A percentile compares a stretch with the other conserved stretches of the same genome.
Evolutionary conservation across 805 yeast genomes (phyloP).

Genomic region (Brettanomyces naardenensis): DNA sequence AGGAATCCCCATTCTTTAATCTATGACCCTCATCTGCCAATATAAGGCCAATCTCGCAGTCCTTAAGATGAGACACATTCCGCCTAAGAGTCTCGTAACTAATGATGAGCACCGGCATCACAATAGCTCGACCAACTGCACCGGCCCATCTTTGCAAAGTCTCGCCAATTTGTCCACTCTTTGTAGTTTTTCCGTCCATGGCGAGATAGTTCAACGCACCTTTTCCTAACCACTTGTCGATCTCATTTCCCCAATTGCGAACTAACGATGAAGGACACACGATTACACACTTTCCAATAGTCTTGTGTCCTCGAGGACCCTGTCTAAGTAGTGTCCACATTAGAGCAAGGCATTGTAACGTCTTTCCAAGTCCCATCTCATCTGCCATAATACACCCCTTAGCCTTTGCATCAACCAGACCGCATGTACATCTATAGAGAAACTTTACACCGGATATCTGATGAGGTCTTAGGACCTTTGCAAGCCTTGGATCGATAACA

Average conservation of each 20-base stretch:
- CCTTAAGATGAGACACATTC: conserved; percentile 66
- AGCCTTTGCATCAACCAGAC: conserved; percentile 73
- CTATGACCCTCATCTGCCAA: conserved; percentile 85
- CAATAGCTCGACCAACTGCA: conserved; percentile 81
- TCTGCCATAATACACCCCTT: conserved; percentile 98
- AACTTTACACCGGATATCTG: conserved; percentile 94
- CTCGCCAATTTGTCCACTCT: conserved; percentile 56
- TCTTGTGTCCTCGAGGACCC: conserved; percentile 75
- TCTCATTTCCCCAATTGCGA: conserved; percentile 95
- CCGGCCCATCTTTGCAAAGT: conserved; percentile 78
- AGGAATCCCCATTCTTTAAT: conserved; percentile 81
- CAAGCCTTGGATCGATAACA: conserved; percentile 83
- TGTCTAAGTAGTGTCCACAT: conserved; percentile 91
- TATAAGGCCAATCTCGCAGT: conserved; percentile 77
- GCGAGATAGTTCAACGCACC: conserved; percentile 87
- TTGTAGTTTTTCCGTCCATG: conserved; percentile 82
- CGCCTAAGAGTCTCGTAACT: conserved; percentile 90
- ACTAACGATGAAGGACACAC: conserved; percentile 95
- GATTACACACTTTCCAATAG: conserved; percentile 83
- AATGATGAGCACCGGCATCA: conserved; percentile 86
- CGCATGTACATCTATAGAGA: conserved; percentile 84
- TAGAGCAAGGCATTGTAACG: conserved; percentile 86
- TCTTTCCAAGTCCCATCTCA: conserved; percentile 98
- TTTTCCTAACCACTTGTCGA: conserved; percentile 89
- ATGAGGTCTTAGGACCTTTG: conserved; percentile 86